Conservation (phyloP, 192 early-diverging fungal species). For the Chytriomyces sp. region DNA sequence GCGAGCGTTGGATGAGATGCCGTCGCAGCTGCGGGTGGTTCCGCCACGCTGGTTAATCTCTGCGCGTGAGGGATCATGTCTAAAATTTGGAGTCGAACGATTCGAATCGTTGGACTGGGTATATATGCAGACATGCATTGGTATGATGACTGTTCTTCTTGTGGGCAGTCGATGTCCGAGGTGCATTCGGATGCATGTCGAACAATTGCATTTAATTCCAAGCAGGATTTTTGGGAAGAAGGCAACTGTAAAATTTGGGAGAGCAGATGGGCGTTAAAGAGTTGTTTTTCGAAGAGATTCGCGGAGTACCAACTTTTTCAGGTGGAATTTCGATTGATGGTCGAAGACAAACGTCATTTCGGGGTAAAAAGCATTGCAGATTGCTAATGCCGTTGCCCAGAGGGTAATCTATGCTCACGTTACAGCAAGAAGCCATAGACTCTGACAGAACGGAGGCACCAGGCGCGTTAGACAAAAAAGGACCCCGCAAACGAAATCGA, state of each 20-base stretch:
- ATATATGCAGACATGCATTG: constrained; percentile 63
- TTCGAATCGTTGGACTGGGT: constrained; percentile 49
- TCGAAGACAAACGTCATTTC: constrained; percentile 1
- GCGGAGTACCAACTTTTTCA: neutral
- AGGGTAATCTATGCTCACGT: constrained; percentile 55
- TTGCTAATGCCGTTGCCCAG: constrained; percentile 59
- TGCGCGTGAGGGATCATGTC: constrained; percentile 20
- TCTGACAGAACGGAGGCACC: constrained; percentile 4
- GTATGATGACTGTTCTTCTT: constrained; percentile 2
- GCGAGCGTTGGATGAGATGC: too few relatives aligned
- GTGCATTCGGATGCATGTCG: constrained; percentile 45
- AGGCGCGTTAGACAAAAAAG: neutral
- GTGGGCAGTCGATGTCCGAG: constrained; percentile 37
- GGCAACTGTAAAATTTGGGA: constrained; percentile 7
- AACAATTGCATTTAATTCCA: constrained; percentile 19
- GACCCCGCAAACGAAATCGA: neutral
- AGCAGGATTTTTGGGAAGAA: constrained; percentile 18
- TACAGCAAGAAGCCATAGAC: constrained; percentile 57
- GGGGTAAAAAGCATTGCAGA: constrained; percentile 57
- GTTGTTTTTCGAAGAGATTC: neutral
- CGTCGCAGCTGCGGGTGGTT: too few relatives aligned
- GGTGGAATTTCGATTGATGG: neutral
- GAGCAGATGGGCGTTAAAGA: neutral
- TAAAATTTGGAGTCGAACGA: constrained; percentile 62
- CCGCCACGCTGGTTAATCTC: too few relatives aligned